Conservation (phyloP, 179 eudicot genomes). For the Sideroxylon spinosum region DNA sequence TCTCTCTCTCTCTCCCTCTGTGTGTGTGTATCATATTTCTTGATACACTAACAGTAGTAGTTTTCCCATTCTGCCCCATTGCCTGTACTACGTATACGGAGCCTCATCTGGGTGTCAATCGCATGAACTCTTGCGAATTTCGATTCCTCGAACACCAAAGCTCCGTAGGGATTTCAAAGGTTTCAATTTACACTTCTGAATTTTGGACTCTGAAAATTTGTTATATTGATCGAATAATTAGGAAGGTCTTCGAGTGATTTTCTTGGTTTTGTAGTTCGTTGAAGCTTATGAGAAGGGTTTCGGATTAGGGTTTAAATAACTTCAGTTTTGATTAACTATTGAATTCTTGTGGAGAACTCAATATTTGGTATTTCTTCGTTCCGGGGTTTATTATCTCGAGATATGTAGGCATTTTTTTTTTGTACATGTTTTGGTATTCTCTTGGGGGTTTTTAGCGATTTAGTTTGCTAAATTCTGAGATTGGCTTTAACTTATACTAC, state of each 20-base stretch:
- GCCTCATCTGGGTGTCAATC: slow-evolving; percentile 1
- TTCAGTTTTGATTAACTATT: background rate
- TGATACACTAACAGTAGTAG: background rate
- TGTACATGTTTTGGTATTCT: background rate
- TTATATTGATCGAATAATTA: background rate
- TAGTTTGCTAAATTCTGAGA: background rate
- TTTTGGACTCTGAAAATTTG: background rate
- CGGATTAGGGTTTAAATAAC: background rate
- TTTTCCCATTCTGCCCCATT: background rate
- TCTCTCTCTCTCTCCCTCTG: background rate
- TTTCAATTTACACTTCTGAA: background rate
- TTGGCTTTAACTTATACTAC: background rate
- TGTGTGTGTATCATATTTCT: background rate
- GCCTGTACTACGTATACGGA: background rate
- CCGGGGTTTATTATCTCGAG: background rate
- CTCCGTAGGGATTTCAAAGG: slow-evolving; percentile 6
- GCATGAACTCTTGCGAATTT: slow-evolving; percentile 4
- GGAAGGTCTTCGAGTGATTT: background rate
- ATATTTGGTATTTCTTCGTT: background rate
- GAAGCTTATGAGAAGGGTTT: background rate
- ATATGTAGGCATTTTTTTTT: background rate
- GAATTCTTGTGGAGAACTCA: background rate
- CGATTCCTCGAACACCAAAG: slow-evolving; percentile 2
- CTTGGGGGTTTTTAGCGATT: slow-evolving; percentile 8
- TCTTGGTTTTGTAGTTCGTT: background rate